Base-by-base conservation (phyloP, 176 grass and related monocot genomes). In the Cenchrus americanus region DNA sequence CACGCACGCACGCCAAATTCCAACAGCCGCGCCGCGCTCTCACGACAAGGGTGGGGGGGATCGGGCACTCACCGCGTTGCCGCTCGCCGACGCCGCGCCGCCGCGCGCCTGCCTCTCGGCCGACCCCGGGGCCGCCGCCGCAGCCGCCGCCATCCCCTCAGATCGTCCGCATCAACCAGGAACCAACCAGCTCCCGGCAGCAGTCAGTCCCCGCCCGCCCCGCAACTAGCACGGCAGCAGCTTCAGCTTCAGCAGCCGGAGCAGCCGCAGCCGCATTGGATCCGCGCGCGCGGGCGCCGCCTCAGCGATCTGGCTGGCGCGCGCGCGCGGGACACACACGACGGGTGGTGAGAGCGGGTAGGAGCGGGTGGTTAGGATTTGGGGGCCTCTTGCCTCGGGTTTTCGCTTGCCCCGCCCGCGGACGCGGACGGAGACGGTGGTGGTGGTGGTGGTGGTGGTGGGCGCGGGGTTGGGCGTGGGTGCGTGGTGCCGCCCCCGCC, bases 61-160 rank as follows among this genome's bases (percentile, higher is more conserved):
- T 44, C 26, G 26, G 8, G 32, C 69, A 84, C 87, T 81, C 84
- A 95, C 93, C 71, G 90, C 51, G 83, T 80, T 77, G 50, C 81
- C 84, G 69, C 78, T 89, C 23, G 75, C 85, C 71, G 90, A 26
- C 24, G 90, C 85, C 43, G 82, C 66, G 68, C 66, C 68, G 59
- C 76, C 53, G 78, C 73, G 69, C 84, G 79, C 86, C 80, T 61
- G 82, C 57, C 83, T 68, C 81, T 87, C 91, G 21, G 69, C 85
- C 62, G 87, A 58, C 17, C 78, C 61, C 23, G 42, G 65, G 50
- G 85, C 43, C 24, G 83, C 12, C 8, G 69, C 19, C 50, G 82
- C 62, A 40, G 87, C 61, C 55, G 52, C 64, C 58, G n/a, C 41
- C 79, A 30, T 57, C 73, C n/a, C 54, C 61, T 94, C 92, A 86